Percentiles rank a stretch among this genome's conserved stretches.
Conservation (phyloP, 192 early-diverging fungal genomes). For the Backusella luteola region DNA sequence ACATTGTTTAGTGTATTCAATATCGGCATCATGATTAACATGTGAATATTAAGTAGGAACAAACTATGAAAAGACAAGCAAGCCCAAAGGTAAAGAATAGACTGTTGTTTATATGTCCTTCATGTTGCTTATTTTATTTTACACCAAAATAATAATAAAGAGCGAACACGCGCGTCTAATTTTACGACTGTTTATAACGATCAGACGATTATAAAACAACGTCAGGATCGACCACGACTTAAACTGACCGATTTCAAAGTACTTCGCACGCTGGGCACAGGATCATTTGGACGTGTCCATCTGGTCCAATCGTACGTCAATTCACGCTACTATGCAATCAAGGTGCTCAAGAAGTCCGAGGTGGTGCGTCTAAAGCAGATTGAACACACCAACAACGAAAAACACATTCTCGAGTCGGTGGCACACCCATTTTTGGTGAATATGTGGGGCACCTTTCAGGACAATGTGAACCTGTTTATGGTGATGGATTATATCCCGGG, state of each 20-base stretch:
- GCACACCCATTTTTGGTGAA: constrained; percentile 90
- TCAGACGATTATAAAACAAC: constrained; percentile 27
- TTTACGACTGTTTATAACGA: constrained; percentile 32
- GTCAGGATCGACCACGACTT: constrained; percentile 47
- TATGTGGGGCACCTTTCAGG: constrained; percentile 92
- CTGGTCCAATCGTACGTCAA: constrained; percentile 80
- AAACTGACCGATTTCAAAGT: constrained; percentile 82
- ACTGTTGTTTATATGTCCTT: no score
- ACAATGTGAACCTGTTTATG: constrained; percentile 90
- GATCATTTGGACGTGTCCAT: constrained; percentile 98
- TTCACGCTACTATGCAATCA: constrained; percentile 93
- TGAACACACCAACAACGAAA: constrained; percentile 98
- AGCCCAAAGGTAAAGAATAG: not conserved
- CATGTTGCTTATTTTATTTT: not conserved
- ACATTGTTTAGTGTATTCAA: not conserved
- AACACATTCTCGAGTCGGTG: constrained; percentile 87
- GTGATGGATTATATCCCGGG: constrained; percentile 98
- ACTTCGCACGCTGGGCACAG: constrained; percentile 92
- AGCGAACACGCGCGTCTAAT: not conserved
- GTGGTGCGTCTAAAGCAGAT: constrained; percentile 97
- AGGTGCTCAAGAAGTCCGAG: constrained; percentile 93
- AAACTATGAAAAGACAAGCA: not conserved
- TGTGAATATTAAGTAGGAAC: not conserved
- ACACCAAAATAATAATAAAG: not conserved
- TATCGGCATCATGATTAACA: not conserved